Evolutionary conservation across 108 stramenopile species (phyloP).

Genomic region (Hondaea fermentalgiana): DNA sequence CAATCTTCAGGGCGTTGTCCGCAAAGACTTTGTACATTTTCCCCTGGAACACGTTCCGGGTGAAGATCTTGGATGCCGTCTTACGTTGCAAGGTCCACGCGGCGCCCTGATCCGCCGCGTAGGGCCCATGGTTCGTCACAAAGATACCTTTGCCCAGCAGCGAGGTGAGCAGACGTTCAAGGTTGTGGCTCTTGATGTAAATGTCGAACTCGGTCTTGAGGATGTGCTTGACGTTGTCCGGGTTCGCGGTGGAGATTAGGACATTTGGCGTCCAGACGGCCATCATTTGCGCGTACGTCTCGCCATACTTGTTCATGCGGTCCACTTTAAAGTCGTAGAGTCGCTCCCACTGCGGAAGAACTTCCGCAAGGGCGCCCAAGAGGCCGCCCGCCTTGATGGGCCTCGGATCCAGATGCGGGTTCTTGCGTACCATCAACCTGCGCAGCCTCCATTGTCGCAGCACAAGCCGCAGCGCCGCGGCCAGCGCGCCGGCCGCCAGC

Average conservation of each 20-base stretch:
- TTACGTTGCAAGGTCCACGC: constrained; percentile 55
- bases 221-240: constrained; percentile 36
- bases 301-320: background rate
- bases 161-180: background rate
- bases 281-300: background rate
- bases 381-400: background rate
- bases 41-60: constrained; percentile 17
- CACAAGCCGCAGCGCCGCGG: too few relatives aligned
- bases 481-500: too few relatives aligned
- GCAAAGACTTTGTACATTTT: constrained; percentile 8
- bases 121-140: background rate
- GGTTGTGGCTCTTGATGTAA: constrained; percentile 40
- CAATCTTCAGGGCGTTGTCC: constrained; percentile 15
- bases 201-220: constrained; percentile 43
- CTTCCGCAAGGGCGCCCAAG: background rate
- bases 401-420: background rate
- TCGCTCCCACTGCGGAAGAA: background rate
- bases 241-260: background rate
- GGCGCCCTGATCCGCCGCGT: background rate
- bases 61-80: constrained; percentile 40
- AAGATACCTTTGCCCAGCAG: constrained; percentile 52
- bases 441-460: too few relatives aligned
- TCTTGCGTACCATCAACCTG: background rate
- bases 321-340: background rate
- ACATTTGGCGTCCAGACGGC: background rate